Evolutionary conservation across 345 rosid genomes (phyloP).

Genomic region (Syzygium jambos): DNA sequence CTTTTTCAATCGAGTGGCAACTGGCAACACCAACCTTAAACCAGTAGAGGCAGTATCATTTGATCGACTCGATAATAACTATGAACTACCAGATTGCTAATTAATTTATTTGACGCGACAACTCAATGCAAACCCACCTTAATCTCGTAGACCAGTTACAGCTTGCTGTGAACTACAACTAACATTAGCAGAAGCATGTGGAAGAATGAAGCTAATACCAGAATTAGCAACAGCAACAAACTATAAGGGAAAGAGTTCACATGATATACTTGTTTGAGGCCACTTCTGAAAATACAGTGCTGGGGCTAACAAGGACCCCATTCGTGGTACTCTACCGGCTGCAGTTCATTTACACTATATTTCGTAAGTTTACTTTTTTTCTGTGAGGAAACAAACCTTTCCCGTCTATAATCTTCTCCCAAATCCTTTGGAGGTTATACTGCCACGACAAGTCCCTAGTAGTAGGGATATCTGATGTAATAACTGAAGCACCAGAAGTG

Average conservation of each 20-base stretch:
- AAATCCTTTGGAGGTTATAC: conserved; percentile 52
- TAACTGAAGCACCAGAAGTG: conserved; percentile 38
- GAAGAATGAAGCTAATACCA: neutral
- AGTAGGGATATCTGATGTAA: conserved; percentile 30
- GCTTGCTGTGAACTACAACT: neutral
- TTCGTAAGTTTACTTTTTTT: neutral
- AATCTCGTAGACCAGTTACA: neutral
- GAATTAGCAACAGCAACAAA: neutral
- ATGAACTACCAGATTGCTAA: neutral
- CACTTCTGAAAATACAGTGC: neutral
- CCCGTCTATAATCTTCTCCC: conserved; percentile 67
- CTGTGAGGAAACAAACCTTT: conserved; percentile 22
- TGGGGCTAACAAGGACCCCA: neutral
- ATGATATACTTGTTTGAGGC: neutral
- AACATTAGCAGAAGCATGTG: neutral
- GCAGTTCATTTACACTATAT: neutral
- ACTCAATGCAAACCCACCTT: neutral
- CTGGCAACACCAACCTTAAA: neutral
- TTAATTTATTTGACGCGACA: neutral
- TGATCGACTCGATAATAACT: neutral
- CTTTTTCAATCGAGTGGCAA: neutral
- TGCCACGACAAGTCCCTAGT: conserved; percentile 72
- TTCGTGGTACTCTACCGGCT: neutral
- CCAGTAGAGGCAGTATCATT: neutral
- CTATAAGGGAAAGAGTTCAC: neutral